These are phyloP conservation scores for Dothistroma septosporum DNA, from an alignment of 2,329 filamentous ascomycete genomes.

Conservation along the genomic window DNA sequence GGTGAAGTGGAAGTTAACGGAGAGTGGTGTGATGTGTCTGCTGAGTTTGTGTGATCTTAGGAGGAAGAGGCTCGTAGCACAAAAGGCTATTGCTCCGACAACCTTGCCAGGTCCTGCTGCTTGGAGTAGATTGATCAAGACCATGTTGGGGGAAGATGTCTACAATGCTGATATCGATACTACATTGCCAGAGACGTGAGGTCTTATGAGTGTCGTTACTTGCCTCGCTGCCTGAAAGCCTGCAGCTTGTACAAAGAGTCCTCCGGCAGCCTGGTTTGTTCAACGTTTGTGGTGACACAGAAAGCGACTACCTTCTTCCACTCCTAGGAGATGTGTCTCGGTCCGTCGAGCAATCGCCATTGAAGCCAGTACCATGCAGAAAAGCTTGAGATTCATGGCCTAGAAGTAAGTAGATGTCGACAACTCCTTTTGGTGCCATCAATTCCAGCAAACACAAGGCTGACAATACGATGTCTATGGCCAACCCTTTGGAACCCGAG, in stretches of 20 bases:
- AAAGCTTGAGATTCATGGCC: no score
- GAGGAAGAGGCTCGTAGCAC: background rate
- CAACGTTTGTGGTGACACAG: background rate
- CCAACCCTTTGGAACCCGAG: no score
- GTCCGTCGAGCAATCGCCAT: no score
- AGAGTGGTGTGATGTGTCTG: slow-evolving; percentile 32
- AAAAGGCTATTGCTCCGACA: background rate
- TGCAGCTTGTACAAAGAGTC: background rate
- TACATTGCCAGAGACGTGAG: background rate
- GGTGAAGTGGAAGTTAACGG: slow-evolving; percentile 48
- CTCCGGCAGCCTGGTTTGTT: background rate
- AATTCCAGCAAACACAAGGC: background rate
- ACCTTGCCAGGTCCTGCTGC: background rate
- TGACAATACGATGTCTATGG: background rate
- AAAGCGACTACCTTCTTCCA: background rate
- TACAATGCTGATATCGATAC: background rate
- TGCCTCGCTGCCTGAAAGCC: background rate
- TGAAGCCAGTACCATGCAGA: no score
- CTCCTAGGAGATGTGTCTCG: no score
- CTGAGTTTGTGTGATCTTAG: background rate
- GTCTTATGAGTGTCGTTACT: background rate
- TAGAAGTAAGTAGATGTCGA: background rate
- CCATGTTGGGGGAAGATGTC: background rate
- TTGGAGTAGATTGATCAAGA: background rate
- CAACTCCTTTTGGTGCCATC: background rate